These are phyloP conservation scores for Clavispora vitiphila DNA, from an alignment of 805 yeast species.

Conservation along the genomic window DNA sequence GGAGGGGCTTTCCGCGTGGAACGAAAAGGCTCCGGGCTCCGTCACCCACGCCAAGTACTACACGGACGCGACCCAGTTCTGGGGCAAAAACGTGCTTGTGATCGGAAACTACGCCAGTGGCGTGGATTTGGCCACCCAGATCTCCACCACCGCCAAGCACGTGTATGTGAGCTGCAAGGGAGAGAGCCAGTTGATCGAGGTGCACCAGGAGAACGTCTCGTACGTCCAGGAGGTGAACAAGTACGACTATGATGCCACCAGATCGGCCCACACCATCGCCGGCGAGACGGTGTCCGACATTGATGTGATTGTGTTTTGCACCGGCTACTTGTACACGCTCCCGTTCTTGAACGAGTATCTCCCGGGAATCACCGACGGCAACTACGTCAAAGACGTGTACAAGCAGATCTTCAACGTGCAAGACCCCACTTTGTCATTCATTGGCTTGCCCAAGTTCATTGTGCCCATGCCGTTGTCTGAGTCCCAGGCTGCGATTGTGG, in stretches of 20 bases:
- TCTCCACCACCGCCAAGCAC: conserved; percentile 32
- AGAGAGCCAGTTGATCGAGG: conserved; percentile 2
- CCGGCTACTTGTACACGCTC: conserved; percentile 16
- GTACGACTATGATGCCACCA: conserved; percentile 5
- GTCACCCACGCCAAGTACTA: conserved; percentile 33
- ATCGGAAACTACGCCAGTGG: conserved; percentile 82
- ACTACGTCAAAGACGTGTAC: conserved; percentile 10
- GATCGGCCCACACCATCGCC: conserved; percentile 8
- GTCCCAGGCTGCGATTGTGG: conserved; percentile 15
- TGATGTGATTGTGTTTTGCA: conserved; percentile 14
- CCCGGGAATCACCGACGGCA: conserved; percentile 12
- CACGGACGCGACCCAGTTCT: conserved; percentile 16
- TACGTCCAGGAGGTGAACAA: conserved; percentile 5
- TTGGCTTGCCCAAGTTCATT: conserved; percentile 12
- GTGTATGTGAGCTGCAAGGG: conserved; percentile 12
- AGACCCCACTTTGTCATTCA: conserved; percentile 14
- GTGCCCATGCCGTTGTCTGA: conserved; percentile 16
- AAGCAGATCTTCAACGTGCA: conserved; percentile 12
- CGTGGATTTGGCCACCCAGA: conserved; percentile 62
- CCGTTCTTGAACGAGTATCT: conserved; percentile 11
- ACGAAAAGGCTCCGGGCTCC: conserved; percentile 17
- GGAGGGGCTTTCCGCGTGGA: conserved; percentile 29
- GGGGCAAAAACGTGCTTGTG: conserved; percentile 44
- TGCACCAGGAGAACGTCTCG: conserved; percentile 7
- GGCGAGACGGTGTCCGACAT: conserved; percentile 7